Evolutionary conservation across 148 eudicot species (phyloP).

Genomic region (Simmondsia chinensis): DNA sequence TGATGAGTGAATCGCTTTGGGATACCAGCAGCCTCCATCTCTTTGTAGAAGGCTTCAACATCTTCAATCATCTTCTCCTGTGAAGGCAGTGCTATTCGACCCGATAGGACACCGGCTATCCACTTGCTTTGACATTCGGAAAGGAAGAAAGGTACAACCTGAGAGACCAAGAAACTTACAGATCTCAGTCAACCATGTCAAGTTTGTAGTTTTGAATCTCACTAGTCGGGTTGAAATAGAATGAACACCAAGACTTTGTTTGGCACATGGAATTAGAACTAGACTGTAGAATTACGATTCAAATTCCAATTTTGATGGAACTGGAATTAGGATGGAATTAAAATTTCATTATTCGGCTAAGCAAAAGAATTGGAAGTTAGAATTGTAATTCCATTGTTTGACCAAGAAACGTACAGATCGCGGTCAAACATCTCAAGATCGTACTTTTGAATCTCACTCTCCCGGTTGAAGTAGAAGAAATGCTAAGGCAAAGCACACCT

Average conservation of each 20-base stretch:
- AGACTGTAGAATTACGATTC: no score
- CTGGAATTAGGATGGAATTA: no score
- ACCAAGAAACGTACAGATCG: no score
- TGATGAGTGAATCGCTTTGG: constrained; percentile 80
- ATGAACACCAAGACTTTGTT: no score
- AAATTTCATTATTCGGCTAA: no score
- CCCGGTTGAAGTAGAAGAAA: neutral
- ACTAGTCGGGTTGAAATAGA: neutral
- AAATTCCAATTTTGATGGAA: no score
- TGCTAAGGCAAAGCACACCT: constrained; percentile 23
- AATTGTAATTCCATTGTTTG: no score
- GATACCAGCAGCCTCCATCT: constrained; percentile 44
- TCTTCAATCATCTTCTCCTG: constrained; percentile 63
- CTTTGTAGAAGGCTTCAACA: constrained; percentile 49
- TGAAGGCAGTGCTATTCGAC: constrained; percentile 55
- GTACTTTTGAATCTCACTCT: neutral
- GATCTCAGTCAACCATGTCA: constrained; percentile 3
- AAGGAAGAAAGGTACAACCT: constrained; percentile 72
- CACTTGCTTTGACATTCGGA: constrained; percentile 84
- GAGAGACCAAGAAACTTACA: no score
- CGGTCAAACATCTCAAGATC: neutral
- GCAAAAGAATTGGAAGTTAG: no score
- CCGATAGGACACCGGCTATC: constrained; percentile 78
- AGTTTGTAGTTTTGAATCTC: neutral
- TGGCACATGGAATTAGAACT: no score